These are phyloP conservation scores for Ceratopteris richardii DNA, from an alignment of 75 land plant species.

Conservation along the genomic window DNA sequence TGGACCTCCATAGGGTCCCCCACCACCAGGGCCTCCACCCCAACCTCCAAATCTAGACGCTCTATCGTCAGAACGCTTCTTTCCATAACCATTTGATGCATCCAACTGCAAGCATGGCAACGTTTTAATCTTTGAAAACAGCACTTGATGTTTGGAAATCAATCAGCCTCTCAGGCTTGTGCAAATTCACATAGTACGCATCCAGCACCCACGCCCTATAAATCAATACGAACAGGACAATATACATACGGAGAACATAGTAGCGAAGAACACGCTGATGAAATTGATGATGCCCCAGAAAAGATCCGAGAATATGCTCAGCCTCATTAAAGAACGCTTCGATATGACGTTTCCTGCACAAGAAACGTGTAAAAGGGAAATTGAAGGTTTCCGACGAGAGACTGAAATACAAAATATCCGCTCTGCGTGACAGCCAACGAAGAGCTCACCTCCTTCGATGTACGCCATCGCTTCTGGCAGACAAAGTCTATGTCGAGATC, in stretches of 20 bases:
- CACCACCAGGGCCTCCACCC: slow-evolving; percentile 69
- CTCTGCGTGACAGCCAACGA: no score
- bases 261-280: slow-evolving; percentile 45
- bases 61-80: slow-evolving; percentile 42
- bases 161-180: no score
- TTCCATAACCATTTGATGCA: slow-evolving; percentile 37
- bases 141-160: background rate
- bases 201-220: no score
- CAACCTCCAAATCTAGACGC: slow-evolving; percentile 54
- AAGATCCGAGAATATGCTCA: slow-evolving; percentile 50
- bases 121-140: background rate
- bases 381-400: no score
- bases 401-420: no score
- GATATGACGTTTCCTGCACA: slow-evolving; percentile 54
- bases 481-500: no score
- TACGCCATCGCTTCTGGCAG: no score
- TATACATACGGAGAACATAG: slow-evolving; percentile 62
- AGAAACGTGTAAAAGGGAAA: background rate
- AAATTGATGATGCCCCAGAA: slow-evolving; percentile 49
- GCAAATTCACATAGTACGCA: no score
- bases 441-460: no score
- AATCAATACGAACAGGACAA: no score
- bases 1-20: slow-evolving; percentile 50
- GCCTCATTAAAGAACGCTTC: slow-evolving; percentile 53
- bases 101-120: slow-evolving; percentile 10